phyloP scores from a whole-genome alignment of 306 rosid species.

The Cucurbita ficifolia region DNA sequence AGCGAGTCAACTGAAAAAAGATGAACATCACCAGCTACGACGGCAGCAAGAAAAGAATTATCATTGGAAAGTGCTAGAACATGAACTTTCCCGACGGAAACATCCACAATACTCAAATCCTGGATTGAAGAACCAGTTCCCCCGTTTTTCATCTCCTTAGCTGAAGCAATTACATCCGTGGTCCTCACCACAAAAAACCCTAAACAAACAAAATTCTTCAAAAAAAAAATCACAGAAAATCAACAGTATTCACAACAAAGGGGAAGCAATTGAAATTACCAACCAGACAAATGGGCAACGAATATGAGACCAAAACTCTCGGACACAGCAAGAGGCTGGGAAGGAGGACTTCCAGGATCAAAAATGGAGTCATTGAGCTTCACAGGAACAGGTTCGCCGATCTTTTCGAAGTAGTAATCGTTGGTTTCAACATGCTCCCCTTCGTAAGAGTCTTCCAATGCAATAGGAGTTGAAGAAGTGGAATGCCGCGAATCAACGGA shows the following conservation, averaged over 20 bases:
- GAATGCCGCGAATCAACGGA: neutral
- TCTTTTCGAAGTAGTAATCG: constrained; percentile 48
- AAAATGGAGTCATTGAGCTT: constrained; percentile 22
- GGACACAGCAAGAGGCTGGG: constrained; percentile 69
- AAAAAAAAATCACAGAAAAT: neutral
- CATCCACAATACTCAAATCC: constrained; percentile 44
- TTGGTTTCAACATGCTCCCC: constrained; percentile 25
- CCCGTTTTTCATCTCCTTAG: constrained; percentile 33
- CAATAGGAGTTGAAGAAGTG: neutral
- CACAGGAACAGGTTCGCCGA: constrained; percentile 58
- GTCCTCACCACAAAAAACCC: constrained; percentile 67
- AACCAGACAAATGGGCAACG: constrained; percentile 48
- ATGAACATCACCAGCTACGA: constrained; percentile 23
- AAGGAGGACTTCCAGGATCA: constrained; percentile 32
- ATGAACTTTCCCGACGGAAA: constrained; percentile 43
- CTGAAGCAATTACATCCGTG: constrained; percentile 49
- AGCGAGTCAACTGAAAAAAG: constrained; percentile 38
- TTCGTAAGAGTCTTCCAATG: constrained; percentile 26
- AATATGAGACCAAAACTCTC: constrained; percentile 49
- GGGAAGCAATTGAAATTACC: neutral
- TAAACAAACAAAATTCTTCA: neutral
- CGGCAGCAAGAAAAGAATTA: constrained; percentile 44
- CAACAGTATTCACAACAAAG: neutral
- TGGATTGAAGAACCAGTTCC: constrained; percentile 38
- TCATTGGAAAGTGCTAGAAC: constrained; percentile 53